Base-by-base conservation (phyloP, 805 yeast species). In the Blastobotrys robertii region DNA sequence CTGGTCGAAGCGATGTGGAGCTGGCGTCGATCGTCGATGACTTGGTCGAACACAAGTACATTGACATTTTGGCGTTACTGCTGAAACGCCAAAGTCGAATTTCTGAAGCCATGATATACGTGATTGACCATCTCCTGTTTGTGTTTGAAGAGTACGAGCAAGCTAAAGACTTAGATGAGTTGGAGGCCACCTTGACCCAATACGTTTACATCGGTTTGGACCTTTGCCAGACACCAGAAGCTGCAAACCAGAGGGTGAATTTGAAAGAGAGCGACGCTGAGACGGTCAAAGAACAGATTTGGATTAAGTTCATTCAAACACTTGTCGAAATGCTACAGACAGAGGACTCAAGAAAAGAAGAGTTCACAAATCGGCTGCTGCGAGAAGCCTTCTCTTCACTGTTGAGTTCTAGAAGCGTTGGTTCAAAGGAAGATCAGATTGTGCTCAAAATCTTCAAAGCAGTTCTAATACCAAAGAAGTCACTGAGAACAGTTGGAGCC, bases 401-500 rank as follows among this genome's bases (percentile, higher is more conserved):
- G 1, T 38, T 68, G 9, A 66, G 63, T 38, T 44, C 64, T 2
- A 60, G 68, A 38, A 56, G 69, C 55, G 41, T 30, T 15, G 32
- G 39, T 7, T 37, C 44, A 3, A 35, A 42, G 13, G 33, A 50
- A 14, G 45, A 45, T 22, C 53, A 51, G 8, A 50, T 49, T 15
- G 47, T 84, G 47, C 60, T 77, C 41, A 62, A 65, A 12, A 76
- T 81, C 44, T 60, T 84, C 31, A 71, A 69, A 34, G 59, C 73
- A 3, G 67, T 79, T 1, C 57, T 69, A 1, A 42, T 42, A 14
- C 68, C 70, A 2, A 50, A 62, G 2, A 63, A 68, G 13, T 55
- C 70, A 22, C 25, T 19, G 25, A 72, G 82, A 4, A 74, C 77
- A 6, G 55, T 81, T 3, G 73, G 78, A 0, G 80, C 81, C 49